phyloP scores from a whole-genome alignment of 805 yeast genomes.

The Candida mattraensis region DNA sequence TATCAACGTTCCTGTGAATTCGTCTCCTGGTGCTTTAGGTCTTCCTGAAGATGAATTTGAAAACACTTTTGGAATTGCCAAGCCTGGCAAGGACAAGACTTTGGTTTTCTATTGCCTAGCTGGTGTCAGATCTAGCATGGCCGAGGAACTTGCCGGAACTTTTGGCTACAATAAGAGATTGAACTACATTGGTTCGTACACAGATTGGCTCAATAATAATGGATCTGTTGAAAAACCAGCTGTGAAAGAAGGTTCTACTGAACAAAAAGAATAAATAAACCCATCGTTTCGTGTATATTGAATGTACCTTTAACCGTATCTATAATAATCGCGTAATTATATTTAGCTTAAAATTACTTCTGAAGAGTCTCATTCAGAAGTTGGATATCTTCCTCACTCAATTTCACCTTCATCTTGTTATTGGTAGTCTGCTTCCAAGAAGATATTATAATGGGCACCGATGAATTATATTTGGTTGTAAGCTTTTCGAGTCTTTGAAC shows the following conservation, averaged over 20 bases:
- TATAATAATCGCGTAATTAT: no score
- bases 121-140: conserved; percentile 87
- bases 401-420: conserved; percentile 7
- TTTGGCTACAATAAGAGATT: conserved; percentile 85
- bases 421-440: conserved; percentile 19
- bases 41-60: conserved; percentile 76
- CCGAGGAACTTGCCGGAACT: conserved; percentile 88
- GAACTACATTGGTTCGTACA: conserved; percentile 83
- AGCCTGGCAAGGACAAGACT: conserved; percentile 71
- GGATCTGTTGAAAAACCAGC: conserved; percentile 28
- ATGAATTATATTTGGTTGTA: conserved; percentile 23
- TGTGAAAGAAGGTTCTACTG: conserved; percentile 11
- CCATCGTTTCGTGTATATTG: no score
- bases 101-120: conserved; percentile 89
- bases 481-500: conserved; percentile 23
- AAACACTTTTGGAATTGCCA: conserved; percentile 75
- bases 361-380: conserved; percentile 16
- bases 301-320: no score
- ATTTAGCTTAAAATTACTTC: not conserved
- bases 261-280: no score
- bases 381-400: conserved; percentile 17
- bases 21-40: conserved; percentile 90
- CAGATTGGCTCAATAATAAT: conserved; percentile 69
- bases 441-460: conserved; percentile 25
- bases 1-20: conserved; percentile 83